Evolutionary conservation across 1,284 basidiomycete species (phyloP).

Genomic region (Ustilago shanxiensis): DNA sequence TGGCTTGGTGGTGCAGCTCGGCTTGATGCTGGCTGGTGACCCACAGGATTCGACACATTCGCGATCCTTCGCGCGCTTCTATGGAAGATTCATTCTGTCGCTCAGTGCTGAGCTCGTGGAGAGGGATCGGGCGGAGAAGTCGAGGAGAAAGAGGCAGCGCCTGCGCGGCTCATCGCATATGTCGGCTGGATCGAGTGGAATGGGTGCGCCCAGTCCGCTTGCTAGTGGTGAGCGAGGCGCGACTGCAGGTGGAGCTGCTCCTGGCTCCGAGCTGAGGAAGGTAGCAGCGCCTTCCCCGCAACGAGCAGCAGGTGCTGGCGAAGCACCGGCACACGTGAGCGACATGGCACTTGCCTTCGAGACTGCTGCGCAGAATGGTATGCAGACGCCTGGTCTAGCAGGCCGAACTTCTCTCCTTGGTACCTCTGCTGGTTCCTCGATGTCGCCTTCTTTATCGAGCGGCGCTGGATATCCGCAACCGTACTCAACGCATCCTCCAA

Average conservation of each 20-base stretch:
- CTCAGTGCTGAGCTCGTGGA: conserved; percentile 51
- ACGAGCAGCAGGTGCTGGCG: background rate
- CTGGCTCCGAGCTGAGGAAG: conserved; percentile 19
- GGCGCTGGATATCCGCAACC: conserved; percentile 11
- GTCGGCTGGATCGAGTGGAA: conserved; percentile 31
- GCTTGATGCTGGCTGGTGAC: conserved; percentile 46
- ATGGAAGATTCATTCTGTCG: conserved; percentile 50
- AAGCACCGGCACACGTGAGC: conserved; percentile 27
- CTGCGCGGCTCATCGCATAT: conserved; percentile 41
- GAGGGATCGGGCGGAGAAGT: conserved; percentile 47
- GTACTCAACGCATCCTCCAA: background rate
- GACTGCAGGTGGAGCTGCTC: background rate
- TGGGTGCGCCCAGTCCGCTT: conserved; percentile 23
- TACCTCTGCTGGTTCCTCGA: background rate
- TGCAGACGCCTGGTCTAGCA: conserved; percentile 30
- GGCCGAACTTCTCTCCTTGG: conserved; percentile 23
- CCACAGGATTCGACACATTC: conserved; percentile 38
- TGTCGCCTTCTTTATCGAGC: conserved; percentile 15
- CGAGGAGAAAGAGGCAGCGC: conserved; percentile 43
- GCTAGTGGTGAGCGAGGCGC: conserved; percentile 18
- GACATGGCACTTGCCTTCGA: conserved; percentile 53
- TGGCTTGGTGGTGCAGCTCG: conserved; percentile 48
- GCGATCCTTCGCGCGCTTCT: conserved; percentile 48
- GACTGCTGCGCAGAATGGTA: conserved; percentile 31
- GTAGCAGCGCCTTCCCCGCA: conserved; percentile 3